phyloP scores from a whole-genome alignment of 2,329 filamentous ascomycete species.

The Aureobasidium sp. region DNA sequence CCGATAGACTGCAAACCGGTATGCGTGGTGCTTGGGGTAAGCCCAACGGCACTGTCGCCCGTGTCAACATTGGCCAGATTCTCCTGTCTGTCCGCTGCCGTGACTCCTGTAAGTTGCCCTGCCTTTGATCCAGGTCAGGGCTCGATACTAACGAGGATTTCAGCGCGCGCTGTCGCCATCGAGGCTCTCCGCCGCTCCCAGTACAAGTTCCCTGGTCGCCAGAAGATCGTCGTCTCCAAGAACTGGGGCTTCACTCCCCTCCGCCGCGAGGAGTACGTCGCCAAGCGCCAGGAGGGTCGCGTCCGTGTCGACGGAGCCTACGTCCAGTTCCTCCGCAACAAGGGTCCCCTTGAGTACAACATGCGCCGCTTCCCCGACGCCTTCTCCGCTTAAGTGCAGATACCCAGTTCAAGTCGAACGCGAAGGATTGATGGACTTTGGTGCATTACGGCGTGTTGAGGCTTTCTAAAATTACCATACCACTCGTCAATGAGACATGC shows the following conservation, averaged over 20 bases:
- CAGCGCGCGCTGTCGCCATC: slow-evolving; percentile 83
- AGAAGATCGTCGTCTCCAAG: slow-evolving; percentile 99
- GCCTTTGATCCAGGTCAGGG: too few species aligned
- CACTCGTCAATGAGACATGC: slow-evolving; percentile 14
- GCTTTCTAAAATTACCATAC: slow-evolving; percentile 13
- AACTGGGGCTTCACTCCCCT: slow-evolving; percentile 99
- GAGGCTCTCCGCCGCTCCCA: slow-evolving; percentile 98
- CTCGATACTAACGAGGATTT: background rate
- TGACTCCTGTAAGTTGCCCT: slow-evolving; percentile 63
- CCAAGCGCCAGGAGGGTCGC: slow-evolving; percentile 85
- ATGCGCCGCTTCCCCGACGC: slow-evolving; percentile 91
- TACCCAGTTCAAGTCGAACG: background rate
- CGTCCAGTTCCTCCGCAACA: slow-evolving; percentile 97
- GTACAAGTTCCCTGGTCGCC: slow-evolving; percentile 99
- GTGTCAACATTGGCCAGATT: slow-evolving; percentile 99
- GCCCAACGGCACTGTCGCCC: slow-evolving; percentile 96
- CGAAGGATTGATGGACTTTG: slow-evolving; percentile 8
- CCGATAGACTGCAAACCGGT: slow-evolving; percentile 99
- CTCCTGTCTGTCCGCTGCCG: slow-evolving; percentile 94
- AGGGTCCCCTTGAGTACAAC: slow-evolving; percentile 78
- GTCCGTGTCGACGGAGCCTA: slow-evolving; percentile 98
- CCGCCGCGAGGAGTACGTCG: slow-evolving; percentile 92
- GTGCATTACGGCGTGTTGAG: slow-evolving; percentile 12
- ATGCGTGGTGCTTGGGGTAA: slow-evolving; percentile 99
- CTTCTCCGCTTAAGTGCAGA: slow-evolving; percentile 47